Evolutionary conservation across 371 early-diverging fungal genomes (phyloP).

Genomic region (Apophysomyces ossiformis): DNA sequence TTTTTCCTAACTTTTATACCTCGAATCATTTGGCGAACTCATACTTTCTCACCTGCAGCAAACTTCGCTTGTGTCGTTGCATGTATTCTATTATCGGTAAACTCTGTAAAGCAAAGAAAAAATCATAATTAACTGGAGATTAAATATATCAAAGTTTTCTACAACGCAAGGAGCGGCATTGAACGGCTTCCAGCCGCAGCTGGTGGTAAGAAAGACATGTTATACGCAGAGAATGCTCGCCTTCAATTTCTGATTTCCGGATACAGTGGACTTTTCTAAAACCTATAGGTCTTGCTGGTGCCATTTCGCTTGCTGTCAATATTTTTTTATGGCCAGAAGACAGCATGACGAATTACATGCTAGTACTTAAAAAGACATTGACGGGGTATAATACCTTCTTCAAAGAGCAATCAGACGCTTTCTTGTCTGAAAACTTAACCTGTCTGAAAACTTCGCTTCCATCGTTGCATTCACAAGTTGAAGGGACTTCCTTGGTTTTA

Average conservation of each 20-base stretch:
- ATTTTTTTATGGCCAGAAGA: conserved; percentile 51
- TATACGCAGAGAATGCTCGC: not conserved
- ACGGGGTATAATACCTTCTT: conserved; percentile 33
- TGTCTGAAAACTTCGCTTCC: conserved; percentile 21
- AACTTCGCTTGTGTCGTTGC: conserved; percentile 46
- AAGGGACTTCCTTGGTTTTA: conserved; percentile 32
- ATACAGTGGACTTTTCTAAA: conserved; percentile 43
- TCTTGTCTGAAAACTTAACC: conserved; percentile 18
- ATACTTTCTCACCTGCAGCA: conserved; percentile 22
- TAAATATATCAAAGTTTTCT: conserved; percentile 28
- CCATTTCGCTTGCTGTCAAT: conserved; percentile 36
- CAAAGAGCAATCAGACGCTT: conserved; percentile 41
- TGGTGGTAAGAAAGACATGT: conserved; percentile 6
- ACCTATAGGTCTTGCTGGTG: conserved; percentile 42
- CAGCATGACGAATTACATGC: conserved; percentile 40
- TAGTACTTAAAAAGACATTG: conserved; percentile 28
- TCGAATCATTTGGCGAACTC: not conserved
- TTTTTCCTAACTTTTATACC: not conserved
- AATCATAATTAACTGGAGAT: not conserved
- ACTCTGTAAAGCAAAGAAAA: not conserved
- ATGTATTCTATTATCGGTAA: conserved; percentile 41
- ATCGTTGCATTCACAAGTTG: conserved; percentile 28
- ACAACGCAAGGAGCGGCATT: conserved; percentile 32
- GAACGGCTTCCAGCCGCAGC: not conserved
- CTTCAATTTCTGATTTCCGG: not conserved